phyloP scores from a whole-genome alignment of 495 filamentous ascomycete genomes.

The Podospora didyma region DNA sequence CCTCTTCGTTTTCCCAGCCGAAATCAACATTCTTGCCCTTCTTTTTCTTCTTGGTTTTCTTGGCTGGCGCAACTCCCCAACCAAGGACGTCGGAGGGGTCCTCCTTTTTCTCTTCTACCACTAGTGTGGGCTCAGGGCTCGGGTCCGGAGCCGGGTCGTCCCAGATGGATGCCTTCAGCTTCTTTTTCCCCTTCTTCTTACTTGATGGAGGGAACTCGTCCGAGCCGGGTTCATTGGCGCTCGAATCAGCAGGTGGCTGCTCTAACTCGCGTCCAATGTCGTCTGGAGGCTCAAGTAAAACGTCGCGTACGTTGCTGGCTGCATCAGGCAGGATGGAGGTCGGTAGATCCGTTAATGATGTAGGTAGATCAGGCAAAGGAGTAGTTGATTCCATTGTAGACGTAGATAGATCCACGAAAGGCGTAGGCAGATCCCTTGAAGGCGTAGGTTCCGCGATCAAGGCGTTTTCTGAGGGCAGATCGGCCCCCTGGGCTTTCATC shows the following conservation, averaged over 20 bases:
- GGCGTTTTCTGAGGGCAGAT: not conserved
- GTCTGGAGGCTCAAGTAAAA: not conserved
- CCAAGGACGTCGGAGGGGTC: too few species aligned
- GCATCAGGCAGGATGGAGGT: too few species aligned
- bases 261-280: not conserved
- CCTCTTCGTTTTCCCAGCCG: conserved; percentile 9
- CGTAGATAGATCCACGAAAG: too few species aligned
- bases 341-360: too few species aligned
- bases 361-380: not conserved
- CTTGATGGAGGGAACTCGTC: not conserved
- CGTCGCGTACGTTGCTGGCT: not conserved
- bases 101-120: too few species aligned
- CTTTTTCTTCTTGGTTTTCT: conserved; percentile 13
- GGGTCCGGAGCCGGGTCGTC: too few species aligned
- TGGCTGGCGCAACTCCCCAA: too few species aligned
- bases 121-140: too few species aligned
- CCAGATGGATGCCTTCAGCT: too few species aligned
- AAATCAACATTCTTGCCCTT: not conserved
- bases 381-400: too few species aligned
- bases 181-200: conserved; percentile 13
- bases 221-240: conserved; percentile 1
- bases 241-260: not conserved
- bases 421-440: not conserved
- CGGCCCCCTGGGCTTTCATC: not conserved
- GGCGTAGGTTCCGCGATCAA: not conserved